Conservation (phyloP, 306 rosid species). For the Dalbergia cochinchinensis region DNA sequence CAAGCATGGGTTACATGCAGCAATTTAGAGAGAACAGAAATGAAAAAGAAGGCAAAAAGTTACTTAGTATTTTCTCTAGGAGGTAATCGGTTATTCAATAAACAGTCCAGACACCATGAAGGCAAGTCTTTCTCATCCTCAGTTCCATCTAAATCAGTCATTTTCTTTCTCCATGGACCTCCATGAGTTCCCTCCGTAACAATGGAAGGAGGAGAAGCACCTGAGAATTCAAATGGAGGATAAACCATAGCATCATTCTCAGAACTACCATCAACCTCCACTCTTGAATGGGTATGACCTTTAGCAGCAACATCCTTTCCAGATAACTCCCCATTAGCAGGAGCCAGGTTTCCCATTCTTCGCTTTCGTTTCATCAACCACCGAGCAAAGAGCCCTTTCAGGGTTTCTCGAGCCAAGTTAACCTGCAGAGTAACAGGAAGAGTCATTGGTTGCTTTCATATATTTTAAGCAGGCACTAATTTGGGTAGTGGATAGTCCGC, state of each 20-base stretch:
- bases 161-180: constrained; percentile 96
- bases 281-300: constrained; percentile 79
- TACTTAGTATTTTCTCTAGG: constrained; percentile 98
- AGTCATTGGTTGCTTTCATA: constrained; percentile 23
- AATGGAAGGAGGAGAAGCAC: constrained; percentile 83
- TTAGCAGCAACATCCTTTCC: constrained; percentile 82
- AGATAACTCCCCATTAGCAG: constrained; percentile 83
- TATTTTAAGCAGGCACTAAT: constrained; percentile 32
- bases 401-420: constrained; percentile 94
- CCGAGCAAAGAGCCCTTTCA: constrained; percentile 92
- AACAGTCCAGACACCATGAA: constrained; percentile 92
- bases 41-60: constrained; percentile 41
- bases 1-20: constrained; percentile 16
- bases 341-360: constrained; percentile 70
- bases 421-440: constrained; percentile 63
- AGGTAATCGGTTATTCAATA: constrained; percentile 87
- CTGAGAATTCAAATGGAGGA: constrained; percentile 96
- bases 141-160: constrained; percentile 89
- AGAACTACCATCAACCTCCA: constrained; percentile 75
- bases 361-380: constrained; percentile 92
- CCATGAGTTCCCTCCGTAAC: constrained; percentile 95
- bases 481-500: constrained; percentile 18
- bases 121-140: constrained; percentile 98
- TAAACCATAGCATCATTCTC: constrained; percentile 89
- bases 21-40: constrained; percentile 23